Conservation (phyloP, 202 grass and related monocot genomes). For the Bolboschoenoplectus hybrid region DNA sequence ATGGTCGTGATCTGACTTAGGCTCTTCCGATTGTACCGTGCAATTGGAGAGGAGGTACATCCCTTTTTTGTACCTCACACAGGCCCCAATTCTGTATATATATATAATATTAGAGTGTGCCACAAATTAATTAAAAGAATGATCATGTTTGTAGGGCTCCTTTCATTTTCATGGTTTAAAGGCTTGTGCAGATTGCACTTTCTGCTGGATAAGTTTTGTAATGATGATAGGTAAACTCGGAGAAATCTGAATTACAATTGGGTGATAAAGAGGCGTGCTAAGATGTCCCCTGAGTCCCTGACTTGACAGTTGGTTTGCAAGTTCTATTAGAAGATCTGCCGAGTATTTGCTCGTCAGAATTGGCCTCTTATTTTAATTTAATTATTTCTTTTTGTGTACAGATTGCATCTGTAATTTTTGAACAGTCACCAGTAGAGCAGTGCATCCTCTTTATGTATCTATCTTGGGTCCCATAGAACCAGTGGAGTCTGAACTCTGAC, state of each 20-base stretch:
- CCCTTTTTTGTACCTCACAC: constrained; percentile 6
- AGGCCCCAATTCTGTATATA: neutral
- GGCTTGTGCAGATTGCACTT: neutral
- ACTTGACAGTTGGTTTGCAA: neutral
- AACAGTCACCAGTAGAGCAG: neutral
- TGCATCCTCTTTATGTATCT: neutral
- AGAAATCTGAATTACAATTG: neutral
- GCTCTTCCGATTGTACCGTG: neutral
- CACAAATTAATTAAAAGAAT: neutral
- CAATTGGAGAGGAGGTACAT: neutral
- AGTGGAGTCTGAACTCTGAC: neutral
- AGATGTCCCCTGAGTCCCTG: neutral
- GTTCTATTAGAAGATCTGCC: neutral
- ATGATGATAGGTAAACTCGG: neutral
- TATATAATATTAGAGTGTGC: neutral
- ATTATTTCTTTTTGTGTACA: neutral
- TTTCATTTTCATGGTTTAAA: constrained; percentile 13
- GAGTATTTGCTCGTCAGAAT: neutral
- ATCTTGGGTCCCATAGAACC: constrained; percentile 2
- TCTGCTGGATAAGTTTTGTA: neutral
- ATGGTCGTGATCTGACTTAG: neutral
- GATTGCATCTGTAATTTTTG: neutral
- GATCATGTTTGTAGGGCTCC: neutral
- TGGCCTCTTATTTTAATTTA: neutral
- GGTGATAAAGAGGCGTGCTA: neutral